phyloP scores from a whole-genome alignment of 1,139 yeast species.

The Suhomyces atakaporum region DNA sequence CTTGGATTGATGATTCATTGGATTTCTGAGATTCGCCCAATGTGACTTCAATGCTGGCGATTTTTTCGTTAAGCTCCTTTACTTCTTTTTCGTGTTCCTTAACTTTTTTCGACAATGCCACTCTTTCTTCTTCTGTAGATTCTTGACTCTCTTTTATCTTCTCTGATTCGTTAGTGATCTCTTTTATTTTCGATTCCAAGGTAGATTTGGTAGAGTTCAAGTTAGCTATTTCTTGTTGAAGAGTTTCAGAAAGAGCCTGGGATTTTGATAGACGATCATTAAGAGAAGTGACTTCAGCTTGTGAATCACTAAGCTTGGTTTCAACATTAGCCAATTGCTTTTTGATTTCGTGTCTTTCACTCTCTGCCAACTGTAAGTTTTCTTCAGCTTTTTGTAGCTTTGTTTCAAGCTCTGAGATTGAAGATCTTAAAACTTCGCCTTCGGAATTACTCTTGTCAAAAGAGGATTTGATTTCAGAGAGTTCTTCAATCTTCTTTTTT shows the following conservation, averaged over 20 bases:
- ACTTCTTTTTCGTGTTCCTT: background rate
- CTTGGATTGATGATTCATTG: background rate
- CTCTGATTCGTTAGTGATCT: background rate
- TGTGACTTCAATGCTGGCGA: background rate
- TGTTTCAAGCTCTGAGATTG: background rate
- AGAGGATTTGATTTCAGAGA: background rate
- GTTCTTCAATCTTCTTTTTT: conserved; percentile 5
- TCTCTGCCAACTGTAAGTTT: background rate
- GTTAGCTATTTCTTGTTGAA: background rate
- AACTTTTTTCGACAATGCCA: background rate
- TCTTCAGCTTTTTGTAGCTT: background rate
- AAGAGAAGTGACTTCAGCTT: background rate
- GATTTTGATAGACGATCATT: conserved; percentile 1
- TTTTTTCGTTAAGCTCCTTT: background rate
- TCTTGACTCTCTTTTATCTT: background rate
- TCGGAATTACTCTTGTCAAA: background rate
- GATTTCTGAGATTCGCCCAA: background rate
- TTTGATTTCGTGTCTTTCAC: background rate
- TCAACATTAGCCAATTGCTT: background rate
- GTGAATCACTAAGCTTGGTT: conserved; percentile 1
- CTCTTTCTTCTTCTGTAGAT: background rate
- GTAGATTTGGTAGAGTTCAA: background rate
- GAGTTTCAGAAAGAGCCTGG: background rate
- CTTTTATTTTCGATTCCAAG: background rate
- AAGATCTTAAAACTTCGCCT: background rate